Conservation (phyloP, 1,284 basidiomycete species). For the Cutaneotrichosporon arboriforme region DNA sequence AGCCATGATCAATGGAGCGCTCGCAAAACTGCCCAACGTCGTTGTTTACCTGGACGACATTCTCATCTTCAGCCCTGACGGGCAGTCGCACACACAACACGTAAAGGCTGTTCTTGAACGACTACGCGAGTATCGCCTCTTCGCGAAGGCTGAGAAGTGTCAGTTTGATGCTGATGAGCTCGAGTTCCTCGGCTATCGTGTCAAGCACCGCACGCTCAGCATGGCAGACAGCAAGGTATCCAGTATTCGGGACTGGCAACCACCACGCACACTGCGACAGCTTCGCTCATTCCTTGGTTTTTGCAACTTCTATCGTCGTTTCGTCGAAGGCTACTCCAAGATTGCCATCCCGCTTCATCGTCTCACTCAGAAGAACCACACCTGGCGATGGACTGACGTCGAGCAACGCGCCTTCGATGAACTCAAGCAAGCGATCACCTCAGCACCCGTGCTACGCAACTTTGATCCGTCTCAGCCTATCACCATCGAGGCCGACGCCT, state of each 20-base stretch:
- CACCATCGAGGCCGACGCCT: slow-evolving; percentile 9
- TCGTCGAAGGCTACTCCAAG: slow-evolving; percentile 45
- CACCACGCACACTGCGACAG: slow-evolving; percentile 37
- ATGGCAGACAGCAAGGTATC: slow-evolving; percentile 45
- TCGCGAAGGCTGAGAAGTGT: slow-evolving; percentile 49
- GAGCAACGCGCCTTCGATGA: neutral
- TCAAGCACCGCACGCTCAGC: neutral
- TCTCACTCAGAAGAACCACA: slow-evolving; percentile 18
- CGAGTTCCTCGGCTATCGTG: slow-evolving; percentile 34
- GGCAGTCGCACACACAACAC: slow-evolving; percentile 39
- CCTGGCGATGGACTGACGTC: slow-evolving; percentile 15
- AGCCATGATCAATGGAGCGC: slow-evolving; percentile 32
- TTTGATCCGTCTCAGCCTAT: neutral
- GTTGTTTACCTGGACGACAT: slow-evolving; percentile 48
- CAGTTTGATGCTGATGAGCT: slow-evolving; percentile 31
- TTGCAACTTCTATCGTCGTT: slow-evolving; percentile 48
- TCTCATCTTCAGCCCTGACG: slow-evolving; percentile 48
- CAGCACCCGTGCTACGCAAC: neutral
- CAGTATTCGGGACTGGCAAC: slow-evolving; percentile 48
- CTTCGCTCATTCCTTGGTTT: slow-evolving; percentile 46
- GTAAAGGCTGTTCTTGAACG: slow-evolving; percentile 42
- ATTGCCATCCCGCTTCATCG: slow-evolving; percentile 37
- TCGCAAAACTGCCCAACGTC: slow-evolving; percentile 34
- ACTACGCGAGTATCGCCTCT: slow-evolving; percentile 42
- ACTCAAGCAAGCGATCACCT: neutral